These are phyloP conservation scores for Erodium trifolium DNA, from an alignment of 441 rosid species.

Conservation along the genomic window DNA sequence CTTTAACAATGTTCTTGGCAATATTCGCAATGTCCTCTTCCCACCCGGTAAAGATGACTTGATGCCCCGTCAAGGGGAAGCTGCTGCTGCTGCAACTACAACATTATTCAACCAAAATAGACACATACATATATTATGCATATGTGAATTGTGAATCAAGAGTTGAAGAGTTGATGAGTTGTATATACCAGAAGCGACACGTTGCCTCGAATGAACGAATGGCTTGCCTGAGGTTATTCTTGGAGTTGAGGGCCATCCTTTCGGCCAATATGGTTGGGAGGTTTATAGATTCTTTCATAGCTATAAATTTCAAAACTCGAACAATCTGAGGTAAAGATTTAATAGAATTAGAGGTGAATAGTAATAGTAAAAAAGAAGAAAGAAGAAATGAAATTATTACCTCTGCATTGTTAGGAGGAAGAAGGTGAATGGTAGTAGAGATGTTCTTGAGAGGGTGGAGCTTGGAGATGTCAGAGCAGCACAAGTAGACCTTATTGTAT, in stretches of 20 bases:
- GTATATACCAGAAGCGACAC: not conserved
- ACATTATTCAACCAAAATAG: not conserved
- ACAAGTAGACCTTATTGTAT: slow-evolving; percentile 38
- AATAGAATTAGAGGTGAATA: not conserved
- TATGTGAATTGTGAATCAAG: no score
- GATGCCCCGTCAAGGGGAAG: slow-evolving; percentile 33
- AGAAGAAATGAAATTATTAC: slow-evolving; percentile 13
- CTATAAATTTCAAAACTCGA: slow-evolving; percentile 45
- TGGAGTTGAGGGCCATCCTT: slow-evolving; percentile 29
- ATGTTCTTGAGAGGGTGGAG: slow-evolving; percentile 40
- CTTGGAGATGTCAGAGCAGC: slow-evolving; percentile 47
- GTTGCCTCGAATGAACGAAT: slow-evolving; percentile 57
- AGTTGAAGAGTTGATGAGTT: no score
- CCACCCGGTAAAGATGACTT: slow-evolving; percentile 46
- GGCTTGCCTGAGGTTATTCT: slow-evolving; percentile 57
- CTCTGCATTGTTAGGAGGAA: slow-evolving; percentile 42
- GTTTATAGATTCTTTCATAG: slow-evolving; percentile 35
- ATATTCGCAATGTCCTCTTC: slow-evolving; percentile 56
- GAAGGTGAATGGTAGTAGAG: slow-evolving; percentile 37
- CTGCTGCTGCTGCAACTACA: slow-evolving; percentile 26
- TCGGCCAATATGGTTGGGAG: slow-evolving; percentile 34
- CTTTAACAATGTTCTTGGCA: slow-evolving; percentile 42
- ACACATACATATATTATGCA: no score
- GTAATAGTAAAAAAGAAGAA: no score
- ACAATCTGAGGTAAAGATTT: slow-evolving; percentile 24